Conservation (phyloP, 1,284 basidiomycete genomes). For the Malassezia furfur region DNA sequence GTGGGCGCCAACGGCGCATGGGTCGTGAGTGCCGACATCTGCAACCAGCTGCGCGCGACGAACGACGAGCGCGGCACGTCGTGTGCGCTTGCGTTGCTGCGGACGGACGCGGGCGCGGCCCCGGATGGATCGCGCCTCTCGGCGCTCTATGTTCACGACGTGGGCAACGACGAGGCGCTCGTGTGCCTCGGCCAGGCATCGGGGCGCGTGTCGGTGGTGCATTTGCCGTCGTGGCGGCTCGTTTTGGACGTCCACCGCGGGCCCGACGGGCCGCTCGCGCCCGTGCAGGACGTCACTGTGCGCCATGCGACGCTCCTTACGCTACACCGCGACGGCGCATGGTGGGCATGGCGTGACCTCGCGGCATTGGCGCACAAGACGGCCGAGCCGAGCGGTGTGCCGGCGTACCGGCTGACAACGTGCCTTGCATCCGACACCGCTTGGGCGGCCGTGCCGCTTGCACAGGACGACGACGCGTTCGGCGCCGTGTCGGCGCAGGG, state of each 20-base stretch:
- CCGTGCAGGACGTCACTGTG: constrained; percentile 7
- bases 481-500: neutral
- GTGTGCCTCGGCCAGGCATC: constrained; percentile 59
- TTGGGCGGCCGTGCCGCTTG: neutral
- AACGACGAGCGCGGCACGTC: constrained; percentile 7
- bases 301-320: neutral
- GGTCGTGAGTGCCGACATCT: constrained; percentile 65
- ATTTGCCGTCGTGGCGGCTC: neutral
- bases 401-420: neutral
- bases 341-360: constrained; percentile 1
- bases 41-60: constrained; percentile 43
- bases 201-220: constrained; percentile 54
- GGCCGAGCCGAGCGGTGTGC: neutral
- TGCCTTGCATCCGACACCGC: neutral
- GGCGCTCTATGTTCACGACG: constrained; percentile 15
- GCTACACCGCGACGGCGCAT: constrained; percentile 11
- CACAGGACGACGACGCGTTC: neutral
- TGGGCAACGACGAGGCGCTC: constrained; percentile 46
- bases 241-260: neutral
- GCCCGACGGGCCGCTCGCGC: neutral
- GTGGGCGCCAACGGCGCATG: neutral
- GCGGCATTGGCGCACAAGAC: neutral
- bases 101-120: neutral
- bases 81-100: neutral
- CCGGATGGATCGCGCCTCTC: neutral